Base-by-base conservation (phyloP, 345 rosid species). In the Eucalyptus victrix region DNA sequence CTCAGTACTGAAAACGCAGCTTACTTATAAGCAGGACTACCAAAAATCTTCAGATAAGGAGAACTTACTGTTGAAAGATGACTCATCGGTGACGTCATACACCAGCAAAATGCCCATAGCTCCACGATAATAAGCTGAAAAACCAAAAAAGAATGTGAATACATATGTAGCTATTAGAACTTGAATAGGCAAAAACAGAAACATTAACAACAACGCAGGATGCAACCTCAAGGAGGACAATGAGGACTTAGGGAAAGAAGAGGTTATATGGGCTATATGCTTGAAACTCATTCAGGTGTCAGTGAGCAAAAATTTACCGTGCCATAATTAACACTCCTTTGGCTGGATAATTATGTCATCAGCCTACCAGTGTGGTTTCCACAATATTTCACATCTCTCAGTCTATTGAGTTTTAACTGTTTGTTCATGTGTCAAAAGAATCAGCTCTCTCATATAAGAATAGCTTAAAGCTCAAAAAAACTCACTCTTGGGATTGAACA, bases 91-190 rank as follows among this genome's bases (percentile, higher is more conserved):
- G 88, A 96, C 98, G 88, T 96, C 97, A 91, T 96, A 96, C 45
- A 96, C 97, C 90, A 96, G 94, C 94, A 96, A 92, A 89, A 96
- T 96, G 67, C 98, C 98, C 98, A 96, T 96, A 54, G 98, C 98
- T 90, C 98, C 98, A 80, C 97, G 98, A 87, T 95, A 95, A 90
- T 96, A 96, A 90, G 97, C 98, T 96, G 93, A 88, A 91, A 34
- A 86, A 45, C 60, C 60, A 60, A 45, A 86, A 86, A 54, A 54
- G 60, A 44, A 86, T 0, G 18, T 32, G 40, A 24, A 50, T 58
- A 86, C 12, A 53, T 86, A 18, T 86, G 47, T 50, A 51, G 65
- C 47, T 86, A 50, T 50, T 54, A 50, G 49, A 86, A 86, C 65
- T 51, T 53, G n/a, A 86, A 11, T n/a, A 53, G 45, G 8, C 49